A percentile compares a stretch with the other conserved stretches of the same genome.
These are phyloP conservation scores for Akebia trifoliata DNA, from an alignment of 164 flowering plant species.

Conservation along the genomic window DNA sequence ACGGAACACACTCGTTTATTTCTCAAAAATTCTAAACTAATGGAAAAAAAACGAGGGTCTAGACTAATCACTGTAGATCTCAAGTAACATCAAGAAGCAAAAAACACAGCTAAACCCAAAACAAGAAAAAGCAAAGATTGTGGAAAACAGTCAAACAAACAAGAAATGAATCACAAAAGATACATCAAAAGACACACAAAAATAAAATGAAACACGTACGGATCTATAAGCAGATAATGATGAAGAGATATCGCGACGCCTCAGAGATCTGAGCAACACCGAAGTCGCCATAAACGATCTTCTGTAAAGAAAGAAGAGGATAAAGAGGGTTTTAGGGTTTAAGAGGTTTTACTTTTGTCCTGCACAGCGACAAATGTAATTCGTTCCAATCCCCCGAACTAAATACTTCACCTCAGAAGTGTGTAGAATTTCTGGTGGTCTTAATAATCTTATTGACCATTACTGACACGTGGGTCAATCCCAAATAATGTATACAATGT, in stretches of 20 bases:
- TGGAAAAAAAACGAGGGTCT: no score
- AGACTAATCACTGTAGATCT: neutral
- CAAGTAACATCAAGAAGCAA: neutral
- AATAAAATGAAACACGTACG: conserved; percentile 25
- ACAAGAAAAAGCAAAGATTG: neutral
- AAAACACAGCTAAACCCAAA: neutral
- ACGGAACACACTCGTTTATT: no score
- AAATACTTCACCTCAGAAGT: no score
- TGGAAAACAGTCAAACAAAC: neutral
- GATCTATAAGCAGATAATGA: conserved; percentile 36
- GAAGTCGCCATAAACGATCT: conserved; percentile 45
- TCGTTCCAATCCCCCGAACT: no score
- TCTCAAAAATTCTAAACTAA: no score
- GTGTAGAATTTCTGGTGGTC: no score
- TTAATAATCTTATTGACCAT: no score
- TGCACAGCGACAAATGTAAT: no score
- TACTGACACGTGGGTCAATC: no score
- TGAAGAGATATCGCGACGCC: conserved; percentile 45
- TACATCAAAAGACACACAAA: neutral
- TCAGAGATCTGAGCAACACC: conserved; percentile 40
- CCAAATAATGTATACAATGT: no score
- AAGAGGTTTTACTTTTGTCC: no score
- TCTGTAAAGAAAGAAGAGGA: neutral
- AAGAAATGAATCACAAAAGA: neutral
- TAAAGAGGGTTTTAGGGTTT: conserved; percentile 30